These are phyloP conservation scores for Ceratobasidium theobromae DNA, from an alignment of 1,284 basidiomycete species.

Conservation along the genomic window DNA sequence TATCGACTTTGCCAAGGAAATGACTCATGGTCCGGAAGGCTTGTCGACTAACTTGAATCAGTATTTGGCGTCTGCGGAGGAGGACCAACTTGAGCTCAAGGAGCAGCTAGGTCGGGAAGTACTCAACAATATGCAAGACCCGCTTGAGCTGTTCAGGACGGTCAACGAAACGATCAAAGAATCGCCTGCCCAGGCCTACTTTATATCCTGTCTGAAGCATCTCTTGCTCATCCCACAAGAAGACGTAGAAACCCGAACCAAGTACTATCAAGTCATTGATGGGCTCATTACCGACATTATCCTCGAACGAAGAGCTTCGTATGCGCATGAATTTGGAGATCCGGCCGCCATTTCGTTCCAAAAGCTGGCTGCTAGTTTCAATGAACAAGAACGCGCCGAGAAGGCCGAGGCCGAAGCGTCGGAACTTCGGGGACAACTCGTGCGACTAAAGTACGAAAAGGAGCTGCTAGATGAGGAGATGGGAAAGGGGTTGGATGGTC, in stretches of 20 bases:
- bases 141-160: constrained; percentile 85
- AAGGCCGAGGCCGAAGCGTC: constrained; percentile 76
- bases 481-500: constrained; percentile 75
- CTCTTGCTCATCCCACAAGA: constrained; percentile 80
- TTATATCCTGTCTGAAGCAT: constrained; percentile 91
- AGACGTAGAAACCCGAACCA: constrained; percentile 78
- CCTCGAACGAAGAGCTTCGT: constrained; percentile 81
- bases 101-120: constrained; percentile 78
- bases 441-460: constrained; percentile 68
- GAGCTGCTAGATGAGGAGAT: constrained; percentile 79
- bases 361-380: constrained; percentile 85
- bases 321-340: constrained; percentile 73
- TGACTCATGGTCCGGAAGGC: neutral
- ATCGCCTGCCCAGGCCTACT: constrained; percentile 80
- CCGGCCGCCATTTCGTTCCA: constrained; percentile 89
- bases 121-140: constrained; percentile 75
- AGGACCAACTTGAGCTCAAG: constrained; percentile 77
- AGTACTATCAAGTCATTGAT: constrained; percentile 93
- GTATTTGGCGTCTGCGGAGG: constrained; percentile 68
- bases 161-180: constrained; percentile 73
- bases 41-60: constrained; percentile 64
- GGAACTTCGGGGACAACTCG: constrained; percentile 63
- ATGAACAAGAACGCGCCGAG: constrained; percentile 86
- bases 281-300: constrained; percentile 92
- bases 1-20: constrained; percentile 28